phyloP scores from a whole-genome alignment of 2,329 filamentous ascomycete genomes.

The Fonsecaea monophora region DNA sequence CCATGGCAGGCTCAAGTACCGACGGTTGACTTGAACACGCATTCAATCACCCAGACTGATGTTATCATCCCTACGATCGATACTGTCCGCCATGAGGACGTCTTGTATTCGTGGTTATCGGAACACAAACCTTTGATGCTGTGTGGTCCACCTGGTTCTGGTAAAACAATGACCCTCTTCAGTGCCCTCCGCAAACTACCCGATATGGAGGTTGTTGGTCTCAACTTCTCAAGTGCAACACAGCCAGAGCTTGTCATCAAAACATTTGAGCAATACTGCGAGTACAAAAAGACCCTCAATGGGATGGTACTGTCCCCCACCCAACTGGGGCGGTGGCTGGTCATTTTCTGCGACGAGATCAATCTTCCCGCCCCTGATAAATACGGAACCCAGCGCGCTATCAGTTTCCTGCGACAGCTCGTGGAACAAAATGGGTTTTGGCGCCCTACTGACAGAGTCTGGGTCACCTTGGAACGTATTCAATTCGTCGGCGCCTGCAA shows the following conservation, averaged over 20 bases:
- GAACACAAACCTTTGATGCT: constrained; percentile 97
- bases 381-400: constrained; percentile 95
- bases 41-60: constrained; percentile 96
- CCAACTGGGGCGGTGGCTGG: constrained; percentile 96
- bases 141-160: constrained; percentile 95
- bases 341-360: constrained; percentile 99
- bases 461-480: constrained; percentile 96
- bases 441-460: constrained; percentile 95
- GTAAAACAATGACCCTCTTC: constrained; percentile 99
- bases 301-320: constrained; percentile 94
- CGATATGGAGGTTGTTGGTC: constrained; percentile 98
- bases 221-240: constrained; percentile 99
- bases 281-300: constrained; percentile 98
- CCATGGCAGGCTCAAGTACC: constrained; percentile 96
- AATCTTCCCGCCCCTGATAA: constrained; percentile 97
- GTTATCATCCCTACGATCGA: constrained; percentile 98
- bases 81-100: constrained; percentile 95
- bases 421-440: constrained; percentile 99
- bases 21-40: constrained; percentile 94
- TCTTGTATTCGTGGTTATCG: constrained; percentile 99
- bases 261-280: constrained; percentile 99
- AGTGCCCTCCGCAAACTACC: constrained; percentile 94
- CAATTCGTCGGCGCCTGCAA: constrained; percentile 99
- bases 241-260: constrained; percentile 98
- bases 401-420: constrained; percentile 94